A percentile compares a stretch with the other conserved stretches of the same genome.
Conservation (phyloP, 2,329 filamentous ascomycete species). For the Plectosphaerella sp. region DNA sequence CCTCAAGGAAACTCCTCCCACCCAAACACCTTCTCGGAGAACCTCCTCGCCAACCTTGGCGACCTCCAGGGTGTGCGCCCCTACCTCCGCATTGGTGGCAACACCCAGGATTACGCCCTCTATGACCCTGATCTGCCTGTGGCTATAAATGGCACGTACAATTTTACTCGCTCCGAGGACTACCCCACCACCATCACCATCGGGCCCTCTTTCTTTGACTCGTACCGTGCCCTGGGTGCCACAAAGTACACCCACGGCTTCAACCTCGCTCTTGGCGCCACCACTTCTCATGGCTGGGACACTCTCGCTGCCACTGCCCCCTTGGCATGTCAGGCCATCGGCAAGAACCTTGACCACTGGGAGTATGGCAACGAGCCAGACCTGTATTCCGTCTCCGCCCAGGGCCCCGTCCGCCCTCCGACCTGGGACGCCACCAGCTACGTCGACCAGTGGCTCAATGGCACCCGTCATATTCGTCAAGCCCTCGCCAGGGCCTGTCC, state of each 20-base stretch:
- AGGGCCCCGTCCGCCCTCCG: constrained; percentile 44
- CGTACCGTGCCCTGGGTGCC: constrained; percentile 51
- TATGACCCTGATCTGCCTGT: constrained; percentile 48
- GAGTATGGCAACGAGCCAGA: constrained; percentile 64
- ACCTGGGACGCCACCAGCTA: constrained; percentile 51
- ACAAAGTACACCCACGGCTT: constrained; percentile 58
- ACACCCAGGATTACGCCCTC: constrained; percentile 61
- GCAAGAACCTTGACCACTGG: constrained; percentile 50
- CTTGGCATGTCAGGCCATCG: constrained; percentile 52
- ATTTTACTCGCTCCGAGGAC: constrained; percentile 45
- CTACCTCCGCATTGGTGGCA: constrained; percentile 60
- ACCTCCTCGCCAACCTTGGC: constrained; percentile 52
- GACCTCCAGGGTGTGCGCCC: constrained; percentile 52
- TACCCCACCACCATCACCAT: constrained; percentile 59
- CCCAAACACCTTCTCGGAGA: constrained; percentile 58
- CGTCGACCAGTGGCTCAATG: constrained; percentile 54
- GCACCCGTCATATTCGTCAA: constrained; percentile 42
- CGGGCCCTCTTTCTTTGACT: constrained; percentile 59
- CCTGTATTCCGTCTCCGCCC: constrained; percentile 47
- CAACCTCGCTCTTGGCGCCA: constrained; percentile 50
- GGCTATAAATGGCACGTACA: constrained; percentile 47
- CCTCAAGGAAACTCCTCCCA: constrained; percentile 41
- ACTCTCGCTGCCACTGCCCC: constrained; percentile 49
- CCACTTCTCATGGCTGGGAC: constrained; percentile 44
- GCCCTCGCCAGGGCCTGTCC: constrained; percentile 46